phyloP scores from a whole-genome alignment of 129 eudicot genomes.

The Lonicera japonica region DNA sequence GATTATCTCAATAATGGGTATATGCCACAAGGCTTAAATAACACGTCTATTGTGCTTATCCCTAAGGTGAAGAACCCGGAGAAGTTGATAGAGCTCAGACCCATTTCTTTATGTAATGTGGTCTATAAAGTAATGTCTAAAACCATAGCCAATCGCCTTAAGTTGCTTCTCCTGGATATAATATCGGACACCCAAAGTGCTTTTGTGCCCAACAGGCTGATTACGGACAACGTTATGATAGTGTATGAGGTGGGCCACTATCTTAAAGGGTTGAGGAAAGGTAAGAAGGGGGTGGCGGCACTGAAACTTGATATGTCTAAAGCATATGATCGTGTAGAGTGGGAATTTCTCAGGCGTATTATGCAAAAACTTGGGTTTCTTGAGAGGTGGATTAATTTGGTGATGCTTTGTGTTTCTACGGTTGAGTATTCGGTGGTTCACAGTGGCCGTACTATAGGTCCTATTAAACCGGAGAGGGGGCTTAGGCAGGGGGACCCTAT shows the following conservation, averaged over 20 bases:
- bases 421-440: not conserved
- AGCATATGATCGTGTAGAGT: not conserved
- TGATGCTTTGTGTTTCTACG: no score
- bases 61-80: not conserved
- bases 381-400: no score
- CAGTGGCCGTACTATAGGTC: not conserved
- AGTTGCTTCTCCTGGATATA: not conserved
- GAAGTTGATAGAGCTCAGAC: not conserved
- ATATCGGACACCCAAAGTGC: no score
- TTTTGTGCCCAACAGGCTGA: not conserved
- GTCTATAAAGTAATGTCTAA: not conserved
- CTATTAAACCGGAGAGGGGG: not conserved
- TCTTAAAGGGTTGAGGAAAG: not conserved
- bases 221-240: not conserved
- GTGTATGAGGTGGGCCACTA: not conserved
- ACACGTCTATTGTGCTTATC: no score
- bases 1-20: no score
- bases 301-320: not conserved
- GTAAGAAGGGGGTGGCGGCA: not conserved
- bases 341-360: not conserved
- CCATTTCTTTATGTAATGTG: no score
- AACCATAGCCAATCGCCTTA: not conserved
- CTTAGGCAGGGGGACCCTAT: constrained; percentile 6
- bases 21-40: no score
- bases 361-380: not conserved